Conservation (phyloP, 1,284 basidiomycete species). For the Malassezia sp. region DNA sequence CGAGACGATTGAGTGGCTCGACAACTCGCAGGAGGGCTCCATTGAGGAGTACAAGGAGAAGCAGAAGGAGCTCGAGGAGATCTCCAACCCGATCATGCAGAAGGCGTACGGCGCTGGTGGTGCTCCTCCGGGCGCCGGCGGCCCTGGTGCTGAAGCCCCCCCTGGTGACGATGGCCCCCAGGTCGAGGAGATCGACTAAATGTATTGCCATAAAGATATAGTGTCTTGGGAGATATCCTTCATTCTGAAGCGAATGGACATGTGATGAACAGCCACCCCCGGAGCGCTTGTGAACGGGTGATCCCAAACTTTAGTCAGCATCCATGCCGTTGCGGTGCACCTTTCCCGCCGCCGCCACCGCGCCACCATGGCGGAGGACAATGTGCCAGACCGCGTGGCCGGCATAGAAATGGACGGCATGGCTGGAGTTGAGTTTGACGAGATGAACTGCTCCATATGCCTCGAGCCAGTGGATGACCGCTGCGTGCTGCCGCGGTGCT, state of each 20-base stretch:
- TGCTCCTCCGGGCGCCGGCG: conserved; percentile 53
- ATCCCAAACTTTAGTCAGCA: too few relatives aligned
- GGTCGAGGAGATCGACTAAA: conserved; percentile 69
- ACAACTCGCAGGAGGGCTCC: conserved; percentile 72
- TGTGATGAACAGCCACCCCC: too few relatives aligned
- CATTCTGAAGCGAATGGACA: too few relatives aligned
- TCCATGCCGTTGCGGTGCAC: too few relatives aligned
- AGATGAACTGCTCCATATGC: conserved; percentile 11
- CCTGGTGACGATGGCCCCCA: conserved; percentile 63
- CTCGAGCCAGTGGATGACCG: conserved; percentile 9
- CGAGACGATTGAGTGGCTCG: conserved; percentile 79
- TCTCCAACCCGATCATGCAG: conserved; percentile 90
- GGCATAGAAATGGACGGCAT: too few relatives aligned
- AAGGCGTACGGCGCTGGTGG: conserved; percentile 63
- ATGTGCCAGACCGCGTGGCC: too few relatives aligned
- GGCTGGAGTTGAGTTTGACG: too few relatives aligned
- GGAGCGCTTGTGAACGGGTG: too few relatives aligned
- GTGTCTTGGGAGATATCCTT: too few relatives aligned
- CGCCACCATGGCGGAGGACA: too few relatives aligned
- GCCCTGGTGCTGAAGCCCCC: conserved; percentile 30
- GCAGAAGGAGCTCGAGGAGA: conserved; percentile 86
- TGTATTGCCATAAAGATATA: too few relatives aligned
- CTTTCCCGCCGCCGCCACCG: too few relatives aligned
- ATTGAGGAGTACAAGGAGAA: conserved; percentile 92
- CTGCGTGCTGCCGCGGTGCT: conserved; percentile 11